Conservation (phyloP, 495 filamentous ascomycete species). For the Usnea hakonensis region DNA sequence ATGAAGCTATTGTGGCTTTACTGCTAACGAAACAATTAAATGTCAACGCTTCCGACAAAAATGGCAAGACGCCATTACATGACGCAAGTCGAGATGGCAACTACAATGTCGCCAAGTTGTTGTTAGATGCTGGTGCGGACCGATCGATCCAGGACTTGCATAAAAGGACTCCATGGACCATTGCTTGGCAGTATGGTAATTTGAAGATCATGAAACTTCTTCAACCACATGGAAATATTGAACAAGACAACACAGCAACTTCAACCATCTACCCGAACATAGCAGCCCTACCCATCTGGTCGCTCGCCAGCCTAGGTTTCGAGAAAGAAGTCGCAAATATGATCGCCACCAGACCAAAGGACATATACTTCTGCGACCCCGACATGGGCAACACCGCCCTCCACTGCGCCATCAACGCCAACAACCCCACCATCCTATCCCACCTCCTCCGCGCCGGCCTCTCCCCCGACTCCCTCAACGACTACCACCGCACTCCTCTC, state of each 20-base stretch:
- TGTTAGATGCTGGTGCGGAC: constrained; percentile 11
- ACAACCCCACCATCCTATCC: constrained; percentile 3
- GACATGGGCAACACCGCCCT: constrained; percentile 18
- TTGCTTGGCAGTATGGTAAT: constrained; percentile 22
- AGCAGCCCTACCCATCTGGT: constrained; percentile 12
- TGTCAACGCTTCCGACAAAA: constrained; percentile 3
- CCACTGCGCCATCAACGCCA: constrained; percentile 13
- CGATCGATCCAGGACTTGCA: not conserved
- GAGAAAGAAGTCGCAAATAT: not conserved
- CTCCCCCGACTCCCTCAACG: constrained; percentile 3
- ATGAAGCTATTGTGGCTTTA: constrained; percentile 15
- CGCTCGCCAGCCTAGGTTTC: constrained; percentile 11
- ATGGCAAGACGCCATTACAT: constrained; percentile 18
- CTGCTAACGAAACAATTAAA: constrained; percentile 12
- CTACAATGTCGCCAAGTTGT: constrained; percentile 5
- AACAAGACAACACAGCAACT: not conserved
- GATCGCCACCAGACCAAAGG: not conserved
- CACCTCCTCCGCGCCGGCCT: constrained; percentile 1
- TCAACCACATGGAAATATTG: not conserved
- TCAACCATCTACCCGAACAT: not conserved
- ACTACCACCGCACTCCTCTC: constrained; percentile 12
- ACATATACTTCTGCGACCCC: constrained; percentile 8
- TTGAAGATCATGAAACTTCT: constrained; percentile 15
- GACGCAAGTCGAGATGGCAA: constrained; percentile 15
- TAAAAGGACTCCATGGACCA: constrained; percentile 13